These are phyloP conservation scores for Trichoderma breve DNA, from an alignment of 2,329 filamentous ascomycete genomes.

Conservation along the genomic window DNA sequence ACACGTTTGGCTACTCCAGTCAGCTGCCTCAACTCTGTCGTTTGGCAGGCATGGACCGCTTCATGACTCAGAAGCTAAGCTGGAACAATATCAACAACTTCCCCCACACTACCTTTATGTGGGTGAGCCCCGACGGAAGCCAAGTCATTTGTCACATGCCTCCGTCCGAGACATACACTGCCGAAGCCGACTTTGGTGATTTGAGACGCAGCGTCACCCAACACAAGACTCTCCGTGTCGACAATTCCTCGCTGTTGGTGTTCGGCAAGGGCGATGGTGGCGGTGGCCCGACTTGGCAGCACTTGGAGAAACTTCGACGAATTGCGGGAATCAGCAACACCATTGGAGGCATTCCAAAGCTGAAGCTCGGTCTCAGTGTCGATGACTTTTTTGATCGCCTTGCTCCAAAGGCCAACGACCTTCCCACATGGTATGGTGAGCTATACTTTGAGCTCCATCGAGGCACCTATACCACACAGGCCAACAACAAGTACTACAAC, in stretches of 20 bases:
- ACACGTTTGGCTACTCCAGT: conserved; percentile 96
- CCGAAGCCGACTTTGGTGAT: conserved; percentile 91
- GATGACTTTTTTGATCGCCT: conserved; percentile 91
- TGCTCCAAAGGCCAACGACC: conserved; percentile 72
- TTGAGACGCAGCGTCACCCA: conserved; percentile 84
- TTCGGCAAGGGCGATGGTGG: conserved; percentile 97
- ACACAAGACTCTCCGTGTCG: conserved; percentile 94
- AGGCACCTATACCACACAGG: conserved; percentile 94
- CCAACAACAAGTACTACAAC: conserved; percentile 96
- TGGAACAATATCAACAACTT: conserved; percentile 99
- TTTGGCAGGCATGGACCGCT: conserved; percentile 90
- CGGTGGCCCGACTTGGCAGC: conserved; percentile 89
- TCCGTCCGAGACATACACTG: conserved; percentile 91
- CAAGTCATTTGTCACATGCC: conserved; percentile 98
- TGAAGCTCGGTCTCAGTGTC: conserved; percentile 85
- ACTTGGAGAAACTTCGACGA: conserved; percentile 89
- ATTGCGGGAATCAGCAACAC: conserved; percentile 91
- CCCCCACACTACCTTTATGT: conserved; percentile 98
- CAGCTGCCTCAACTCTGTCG: conserved; percentile 93
- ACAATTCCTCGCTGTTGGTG: conserved; percentile 83
- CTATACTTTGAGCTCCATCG: conserved; percentile 97
- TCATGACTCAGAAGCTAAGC: conserved; percentile 97
- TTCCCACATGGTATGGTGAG: conserved; percentile 97
- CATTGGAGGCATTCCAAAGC: conserved; percentile 72
- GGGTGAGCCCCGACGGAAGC: conserved; percentile 92